Percentiles rank a stretch among this genome's conserved stretches.
Conservation (phyloP, 164 flowering plant species). For the Magnolia sinica region DNA sequence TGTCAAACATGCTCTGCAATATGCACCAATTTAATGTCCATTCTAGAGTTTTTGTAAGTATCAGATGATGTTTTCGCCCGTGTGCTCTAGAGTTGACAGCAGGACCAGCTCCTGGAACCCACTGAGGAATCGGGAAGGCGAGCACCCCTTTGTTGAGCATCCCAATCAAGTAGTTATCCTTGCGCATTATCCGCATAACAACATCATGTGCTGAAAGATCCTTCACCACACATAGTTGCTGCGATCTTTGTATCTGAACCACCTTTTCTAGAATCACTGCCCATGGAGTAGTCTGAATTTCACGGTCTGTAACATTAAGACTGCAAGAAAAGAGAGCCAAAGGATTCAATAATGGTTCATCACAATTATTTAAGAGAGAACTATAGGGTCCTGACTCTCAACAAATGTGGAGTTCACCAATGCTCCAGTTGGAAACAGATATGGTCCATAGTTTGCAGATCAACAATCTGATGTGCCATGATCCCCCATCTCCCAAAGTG, state of each 20-base stretch:
- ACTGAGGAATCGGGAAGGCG: constrained; percentile 74
- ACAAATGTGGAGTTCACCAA: not conserved
- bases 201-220: constrained; percentile 92
- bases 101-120: constrained; percentile 96
- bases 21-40: constrained; percentile 99
- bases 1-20: constrained; percentile 98
- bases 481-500: not conserved
- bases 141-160: constrained; percentile 97
- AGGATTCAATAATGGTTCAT: not conserved
- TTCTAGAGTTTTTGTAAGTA: constrained; percentile 83
- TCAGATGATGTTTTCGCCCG: constrained; percentile 53
- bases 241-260: constrained; percentile 67
- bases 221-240: constrained; percentile 84
- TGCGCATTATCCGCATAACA: constrained; percentile 95
- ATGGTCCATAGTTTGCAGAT: not conserved
- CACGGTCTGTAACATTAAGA: constrained; percentile 81
- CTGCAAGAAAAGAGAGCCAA: constrained; percentile 40
- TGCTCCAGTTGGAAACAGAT: not conserved
- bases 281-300: constrained; percentile 91
- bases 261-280: constrained; percentile 82
- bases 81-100: constrained; percentile 45
- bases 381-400: not conserved
- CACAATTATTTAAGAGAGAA: not conserved
- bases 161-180: constrained; percentile 96
- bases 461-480: not conserved